phyloP scores from a whole-genome alignment of 2,329 filamentous ascomycete genomes.

The Cladosporium colombiae region DNA sequence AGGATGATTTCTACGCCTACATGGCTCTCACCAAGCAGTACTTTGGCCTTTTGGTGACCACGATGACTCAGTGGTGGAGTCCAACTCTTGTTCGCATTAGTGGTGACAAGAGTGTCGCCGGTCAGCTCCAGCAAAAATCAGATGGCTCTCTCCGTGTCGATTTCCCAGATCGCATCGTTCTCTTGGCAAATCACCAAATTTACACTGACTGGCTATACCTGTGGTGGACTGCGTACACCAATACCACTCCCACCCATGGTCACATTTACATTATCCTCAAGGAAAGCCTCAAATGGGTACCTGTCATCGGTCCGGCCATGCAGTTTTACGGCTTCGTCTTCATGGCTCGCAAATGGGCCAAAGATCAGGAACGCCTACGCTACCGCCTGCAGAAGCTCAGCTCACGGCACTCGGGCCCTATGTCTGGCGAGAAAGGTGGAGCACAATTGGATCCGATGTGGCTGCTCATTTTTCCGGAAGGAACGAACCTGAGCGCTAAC shows the following conservation, averaged over 20 bases:
- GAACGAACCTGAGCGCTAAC: slow-evolving; percentile 78
- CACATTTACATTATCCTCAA: slow-evolving; percentile 90
- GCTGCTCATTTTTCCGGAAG: slow-evolving; percentile 85
- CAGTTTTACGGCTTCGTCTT: slow-evolving; percentile 88
- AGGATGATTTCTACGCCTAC: slow-evolving; percentile 76
- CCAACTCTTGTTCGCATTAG: slow-evolving; percentile 78
- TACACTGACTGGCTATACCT: slow-evolving; percentile 84
- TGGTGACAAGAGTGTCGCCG: slow-evolving; percentile 76
- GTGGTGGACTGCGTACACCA: slow-evolving; percentile 87
- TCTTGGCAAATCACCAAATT: slow-evolving; percentile 82
- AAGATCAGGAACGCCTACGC: slow-evolving; percentile 72
- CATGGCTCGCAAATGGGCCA: slow-evolving; percentile 86
- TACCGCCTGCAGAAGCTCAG: slow-evolving; percentile 74
- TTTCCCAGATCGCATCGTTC: slow-evolving; percentile 77
- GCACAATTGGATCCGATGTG: slow-evolving; percentile 68
- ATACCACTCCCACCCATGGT: slow-evolving; percentile 67
- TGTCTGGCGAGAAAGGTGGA: slow-evolving; percentile 37
- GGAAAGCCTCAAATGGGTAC: slow-evolving; percentile 79
- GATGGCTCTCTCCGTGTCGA: slow-evolving; percentile 73
- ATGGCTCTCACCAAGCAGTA: slow-evolving; percentile 85
- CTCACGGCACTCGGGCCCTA: slow-evolving; percentile 41
- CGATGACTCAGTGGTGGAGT: slow-evolving; percentile 82
- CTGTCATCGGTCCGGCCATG: slow-evolving; percentile 80
- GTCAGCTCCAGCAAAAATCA: slow-evolving; percentile 66
- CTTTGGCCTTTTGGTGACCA: slow-evolving; percentile 74